Evolutionary conservation across 2,329 filamentous ascomycete genomes (phyloP), one percentile per base, ranked within the genome.

Genomic region (Aspergillus costaricaensis): DNA sequence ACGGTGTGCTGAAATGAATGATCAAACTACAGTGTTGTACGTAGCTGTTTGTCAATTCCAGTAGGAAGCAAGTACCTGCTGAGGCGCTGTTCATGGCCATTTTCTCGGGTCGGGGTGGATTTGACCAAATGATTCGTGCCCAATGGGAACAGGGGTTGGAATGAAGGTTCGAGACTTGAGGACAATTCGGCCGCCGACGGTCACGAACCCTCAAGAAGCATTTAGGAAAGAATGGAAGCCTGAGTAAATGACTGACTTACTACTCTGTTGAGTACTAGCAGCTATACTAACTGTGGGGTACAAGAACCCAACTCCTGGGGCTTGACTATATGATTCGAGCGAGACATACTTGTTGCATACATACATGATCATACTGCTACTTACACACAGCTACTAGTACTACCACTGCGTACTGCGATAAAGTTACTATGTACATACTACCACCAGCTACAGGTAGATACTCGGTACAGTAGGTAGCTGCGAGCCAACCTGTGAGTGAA

Each of bases 91-190:
- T 48, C 44, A 48, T n/a, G 19, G 30, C n/a, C 50, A 57, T 32
- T 27, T 57, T 14, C 39, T 55, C 44, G 30, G 53, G 51, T 53
- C 50, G 39, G 60, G 43, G 47, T 61, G 56, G 58, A 52, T 56
- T 57, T 38, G 39, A 21, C 47, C 15, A 55, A 51, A 50, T 39
- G 51, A 47, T 58, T 59, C 56, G 49, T 60, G 61, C 59, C 63
- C 61, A 63, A 65, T 62, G 54, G 36, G 47, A 61, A 50, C 51
- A 49, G 53, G 55, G 30, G 38, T 53, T 47, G 52, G 56, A 59
- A 44, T 55, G 52, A 38, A 51, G 25, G 38, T 61, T 58, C 19
- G 44, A 49, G 21, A 50, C 17, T 19, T 49, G 21, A 32, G 39
- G 51, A 36, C 32, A 14, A 62, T 54, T 38, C 52, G 39, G 38